Evolutionary conservation across 345 rosid genomes (phyloP), one percentile per base, ranked within the genome.

Genomic region (Barbarea vulgaris): DNA sequence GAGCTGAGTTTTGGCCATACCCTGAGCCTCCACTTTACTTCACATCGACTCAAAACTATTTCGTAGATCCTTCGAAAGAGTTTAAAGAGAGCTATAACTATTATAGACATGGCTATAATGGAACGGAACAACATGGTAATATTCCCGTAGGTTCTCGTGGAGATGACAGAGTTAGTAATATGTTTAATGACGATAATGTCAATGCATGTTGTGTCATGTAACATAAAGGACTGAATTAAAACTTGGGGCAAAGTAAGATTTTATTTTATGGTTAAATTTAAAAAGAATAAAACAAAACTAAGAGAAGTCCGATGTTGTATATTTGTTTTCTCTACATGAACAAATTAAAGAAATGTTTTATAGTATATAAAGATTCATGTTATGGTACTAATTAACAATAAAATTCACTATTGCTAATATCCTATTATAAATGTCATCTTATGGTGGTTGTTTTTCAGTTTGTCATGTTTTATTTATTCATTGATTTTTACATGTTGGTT

Each of bases 1-100:
- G 94, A 79, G 98, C 94, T 1, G 98, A 93, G 75, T 93, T 93
- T 77, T 93, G 94, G 94, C 98, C 97, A 0, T 91, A 88, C 77
- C 97, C 98, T 1, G 64, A 93, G n/a, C 82, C 83, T 11, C 96
- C 98, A 2, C 74, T 89, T 68, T 91, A 91, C 89, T 93, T 91
- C 84, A 93, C 96, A 28, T 69, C 89, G 0, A 37, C 91, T 15
- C 77, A 60, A 30, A 27, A 85, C 53, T 93, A 93, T 70, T 93
- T 84, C 80, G 81, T 67, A 54, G 98, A 93, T 84, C 93, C 97
- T 9, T 85, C 94, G 3, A 73, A 78, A 15, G 96, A 93, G 70
- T 93, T 86, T 84, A 91, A 82, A 74, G 93, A 88, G 83, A 89
- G 93, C 27, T 93, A 91, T 81, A 91, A 91, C 76, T 91, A 89